Evolutionary conservation across 192 early-diverging fungal species (phyloP), one percentile per base, ranked within the genome.

Genomic region (Dispira simplex): DNA sequence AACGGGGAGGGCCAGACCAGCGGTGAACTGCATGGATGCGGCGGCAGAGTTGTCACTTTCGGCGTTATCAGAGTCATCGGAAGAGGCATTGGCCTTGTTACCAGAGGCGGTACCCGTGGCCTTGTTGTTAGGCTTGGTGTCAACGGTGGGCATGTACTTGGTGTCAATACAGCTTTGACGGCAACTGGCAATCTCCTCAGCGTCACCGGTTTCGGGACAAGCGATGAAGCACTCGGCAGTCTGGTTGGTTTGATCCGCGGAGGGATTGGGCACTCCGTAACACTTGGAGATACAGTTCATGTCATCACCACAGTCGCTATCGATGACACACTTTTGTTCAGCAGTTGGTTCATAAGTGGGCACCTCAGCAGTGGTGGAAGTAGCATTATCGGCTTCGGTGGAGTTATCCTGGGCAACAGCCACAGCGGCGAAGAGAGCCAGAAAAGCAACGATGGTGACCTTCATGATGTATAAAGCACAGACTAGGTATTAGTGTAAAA

Each of bases 241-340:
- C 39, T n/a, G 4, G 43, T 62, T 62, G 43, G 44, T 20, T 20
- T 62, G 32, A n/a, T 62, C 11, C 3, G 16, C 59, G 1, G 59
- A 46, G 59, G 59, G 59, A 43, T 44, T 45, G 59, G 59, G 59
- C 26, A 62, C 59, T 11, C 25, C 25, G 59, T 62, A 62, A 45
- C 59, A 62, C 14, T 11, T 45, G 25, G 59, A 32, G 14, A 62
- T 9, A 25, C 59, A 62, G 59, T 44, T 39, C 43, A 45, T 62
- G 44, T 62, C 44, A 21, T 43, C 46, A 62, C 59, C 59, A 45
- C 59, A 62, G 39, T 62, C 45, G 12, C 45, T 62, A 20, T n/a
- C 18, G 8, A 13, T n/a, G 59, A 44, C 25, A 25, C 59, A 62
- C 59, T 62, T 39, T 45, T 62, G 44, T 20, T 44, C 59, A n/a